Evolutionary conservation across 352 stramenopile genomes (phyloP).

Genomic region (Peronospora destructor): DNA sequence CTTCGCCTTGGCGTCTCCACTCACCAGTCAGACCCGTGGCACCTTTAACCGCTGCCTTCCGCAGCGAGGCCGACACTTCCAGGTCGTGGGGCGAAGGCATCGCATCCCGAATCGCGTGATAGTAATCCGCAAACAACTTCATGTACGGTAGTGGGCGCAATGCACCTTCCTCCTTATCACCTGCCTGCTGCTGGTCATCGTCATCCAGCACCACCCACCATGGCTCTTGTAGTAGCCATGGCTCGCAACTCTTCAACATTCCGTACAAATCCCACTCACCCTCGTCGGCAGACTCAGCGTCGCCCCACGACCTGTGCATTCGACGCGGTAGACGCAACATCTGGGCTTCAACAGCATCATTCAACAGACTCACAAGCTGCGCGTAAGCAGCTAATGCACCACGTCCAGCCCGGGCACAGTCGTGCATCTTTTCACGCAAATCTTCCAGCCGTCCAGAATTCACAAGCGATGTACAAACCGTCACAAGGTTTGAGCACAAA

Average conservation of each 20-base stretch:
- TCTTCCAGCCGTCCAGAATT: slow-evolving; percentile 35
- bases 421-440: slow-evolving; percentile 39
- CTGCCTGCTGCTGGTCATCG: slow-evolving; percentile 32
- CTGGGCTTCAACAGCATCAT: slow-evolving; percentile 40
- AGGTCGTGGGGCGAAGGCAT: slow-evolving; percentile 38
- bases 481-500: slow-evolving; percentile 51
- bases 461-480: slow-evolving; percentile 37
- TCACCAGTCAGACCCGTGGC: slow-evolving; percentile 40
- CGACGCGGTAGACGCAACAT: slow-evolving; percentile 35
- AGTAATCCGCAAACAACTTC: slow-evolving; percentile 44
- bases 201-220: slow-evolving; percentile 49
- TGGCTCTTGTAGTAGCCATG: slow-evolving; percentile 44
- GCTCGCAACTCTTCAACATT: slow-evolving; percentile 50
- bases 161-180: slow-evolving; percentile 30
- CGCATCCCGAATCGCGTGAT: slow-evolving; percentile 33
- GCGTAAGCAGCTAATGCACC: slow-evolving; percentile 38
- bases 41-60: slow-evolving; percentile 33
- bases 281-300: slow-evolving; percentile 33
- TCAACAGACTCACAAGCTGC: slow-evolving; percentile 39
- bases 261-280: slow-evolving; percentile 50
- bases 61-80: slow-evolving; percentile 37
- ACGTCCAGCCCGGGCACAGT: slow-evolving; percentile 37
- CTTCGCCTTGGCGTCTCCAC: slow-evolving; percentile 37
- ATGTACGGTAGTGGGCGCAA: slow-evolving; percentile 40
- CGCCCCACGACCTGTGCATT: slow-evolving; percentile 35